Conservation (phyloP, 176 grass and related monocot species). For the maize (Zea mays) region Zm-B73-REFERENCE-NAM-5.0 NC_050100.1:21894501-21895000, state of each 20-base stretch:
- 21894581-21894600: constrained; percentile 83
- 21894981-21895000: too few relatives aligned
- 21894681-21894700: constrained; percentile 63
- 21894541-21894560: constrained; percentile 79
- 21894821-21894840: constrained; percentile 88
- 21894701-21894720: constrained; percentile 75
- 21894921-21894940: neutral
- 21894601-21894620: constrained; percentile 77
- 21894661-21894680: neutral
- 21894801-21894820: constrained; percentile 75
- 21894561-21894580: constrained; percentile 89
- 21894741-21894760: constrained; percentile 83
- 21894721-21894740: constrained; percentile 78
- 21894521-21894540: constrained; percentile 77
- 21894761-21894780: constrained; percentile 74
- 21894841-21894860: constrained; percentile 81
- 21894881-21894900: constrained; percentile 37
- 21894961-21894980: too few relatives aligned
- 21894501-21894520: constrained; percentile 62
- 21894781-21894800: constrained; percentile 71
- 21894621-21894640: constrained; percentile 90
- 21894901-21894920: neutral
- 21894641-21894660: constrained; percentile 63
- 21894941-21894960: too few relatives aligned
- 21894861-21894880: constrained; percentile 73